Evolutionary conservation across 768 basidiomycete genomes (phyloP), one percentile per base, ranked within the genome.

Genomic region (Leccinum disarticulatum): DNA sequence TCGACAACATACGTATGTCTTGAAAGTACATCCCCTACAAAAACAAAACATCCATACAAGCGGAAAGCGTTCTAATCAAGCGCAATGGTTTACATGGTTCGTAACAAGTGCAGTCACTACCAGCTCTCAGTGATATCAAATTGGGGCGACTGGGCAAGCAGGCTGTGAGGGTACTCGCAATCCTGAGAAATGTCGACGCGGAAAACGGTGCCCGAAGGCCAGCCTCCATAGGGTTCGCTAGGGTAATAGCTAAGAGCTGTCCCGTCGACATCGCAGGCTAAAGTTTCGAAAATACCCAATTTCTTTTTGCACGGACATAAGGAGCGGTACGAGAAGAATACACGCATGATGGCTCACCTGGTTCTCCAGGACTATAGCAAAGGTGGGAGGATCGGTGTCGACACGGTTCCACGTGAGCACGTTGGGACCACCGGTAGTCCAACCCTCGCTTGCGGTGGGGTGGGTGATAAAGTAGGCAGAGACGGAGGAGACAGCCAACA

Each of bases 101-200:
- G 61, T 55, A 25, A 78, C 59, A 56, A 78, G 72, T 73, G 31
- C 31, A 17, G 73, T 70, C 7, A 80, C 51, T 38, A 31, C 74
- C 69, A 52, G 74, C 77, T 30, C 1, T 60, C 59, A 49, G 69
- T 70, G 70, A 86, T 84, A 64, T 69, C 73, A 73, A 93, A 95
- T 57, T 83, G 68, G 30, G 58, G 55, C 22, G 90, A 92, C 74
- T 95, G 91, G 41, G 91, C 90, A 56, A 84, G 79, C 64, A 94
- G 85, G 51, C 75, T 73, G 70, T 72, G 67, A 28, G 81, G 74
- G 55, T 83, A 55, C 15, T 79, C 55, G 3, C 77, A 61, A 63
- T 82, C 79, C 64, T 77, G 66, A 61, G 87, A 83, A 27, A 95
- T 73, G 77, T 94, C 91, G 73, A 95, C 80, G 58, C 83, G 87